These are phyloP conservation scores for Rosa hybrid DNA, from an alignment of 331 rosid species.

Conservation along the genomic window DNA sequence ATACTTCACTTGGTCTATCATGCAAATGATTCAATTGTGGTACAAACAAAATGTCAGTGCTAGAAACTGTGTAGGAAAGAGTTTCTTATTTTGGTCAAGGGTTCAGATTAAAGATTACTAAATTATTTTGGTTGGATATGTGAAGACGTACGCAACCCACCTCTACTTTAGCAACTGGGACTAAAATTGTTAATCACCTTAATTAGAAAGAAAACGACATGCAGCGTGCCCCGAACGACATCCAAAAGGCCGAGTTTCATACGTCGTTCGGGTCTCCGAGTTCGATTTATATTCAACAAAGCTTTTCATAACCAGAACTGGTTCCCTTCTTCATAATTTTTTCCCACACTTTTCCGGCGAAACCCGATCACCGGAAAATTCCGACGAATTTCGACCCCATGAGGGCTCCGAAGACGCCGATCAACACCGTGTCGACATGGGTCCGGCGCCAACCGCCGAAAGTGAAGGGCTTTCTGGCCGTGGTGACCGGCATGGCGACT, in stretches of 20 bases:
- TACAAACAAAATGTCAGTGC: too few species aligned
- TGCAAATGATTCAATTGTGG: too few species aligned
- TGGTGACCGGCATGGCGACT: conserved; percentile 80
- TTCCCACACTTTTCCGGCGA: conserved; percentile 28
- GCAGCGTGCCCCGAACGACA: background rate
- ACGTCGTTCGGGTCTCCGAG: background rate
- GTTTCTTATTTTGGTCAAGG: too few species aligned
- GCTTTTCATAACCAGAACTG: too few species aligned
- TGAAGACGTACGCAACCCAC: background rate
- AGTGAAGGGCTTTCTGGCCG: conserved; percentile 84
- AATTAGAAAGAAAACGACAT: background rate
- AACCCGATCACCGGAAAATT: background rate
- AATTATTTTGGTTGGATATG: background rate
- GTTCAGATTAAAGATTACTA: background rate
- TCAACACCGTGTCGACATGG: conserved; percentile 67
- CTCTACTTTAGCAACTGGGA: background rate
- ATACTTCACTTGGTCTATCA: too few species aligned
- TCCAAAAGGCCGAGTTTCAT: background rate
- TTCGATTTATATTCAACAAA: background rate
- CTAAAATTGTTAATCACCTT: background rate
- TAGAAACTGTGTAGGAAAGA: too few species aligned
- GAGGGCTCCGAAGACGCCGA: conserved; percentile 55
- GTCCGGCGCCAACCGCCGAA: conserved; percentile 84
- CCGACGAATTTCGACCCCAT: background rate
- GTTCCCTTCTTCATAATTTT: background rate